Evolutionary conservation across 1,284 basidiomycete species (phyloP), one percentile per base, ranked within the genome.

Genomic region (Meripilus lineatus): DNA sequence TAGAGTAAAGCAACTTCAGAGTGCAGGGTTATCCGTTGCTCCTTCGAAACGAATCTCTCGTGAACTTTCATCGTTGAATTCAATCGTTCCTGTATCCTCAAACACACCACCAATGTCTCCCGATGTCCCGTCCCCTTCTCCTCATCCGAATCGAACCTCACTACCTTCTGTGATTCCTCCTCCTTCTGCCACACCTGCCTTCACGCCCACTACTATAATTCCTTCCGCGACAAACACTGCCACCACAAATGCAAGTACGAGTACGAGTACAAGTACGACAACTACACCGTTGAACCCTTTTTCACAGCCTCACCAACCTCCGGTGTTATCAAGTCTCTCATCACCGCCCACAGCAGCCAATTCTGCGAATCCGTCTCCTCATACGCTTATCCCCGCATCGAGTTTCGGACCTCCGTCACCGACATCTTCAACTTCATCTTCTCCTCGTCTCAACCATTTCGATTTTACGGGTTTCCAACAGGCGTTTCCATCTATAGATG

Each of bases 371-470:
- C 62, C 68, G 11, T 59, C 66, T 13, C 67, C 71, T 5, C 82
- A 82, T 53, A 72, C 75, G 3, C 68, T 86, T 30, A 80, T 88
- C 5, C 76, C 81, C 0, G 72, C 81, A 1, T 81, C 83, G 4
- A 75, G 74, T 20, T 65, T 89, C 18, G 84, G 83, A 3, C 82
- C 84, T 25, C 81, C 85, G 5, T 88, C 86, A 2, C 86, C 85
- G 2, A 68, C 75, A 5, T 81, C 82, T 8, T 81, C 68, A 5
- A 52, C 67, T 3, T 61, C 66, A 2, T 66, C 66, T 5, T 71
- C 68, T 0, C 67, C 69, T 0, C 62, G 57, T 18, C 52, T 54
- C 57, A 60, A 58, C 48, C 64, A 61, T 52, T 63, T 62, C 5
- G 67, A 55, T 32, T 45, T 80, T 8, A 63, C 72, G 3, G 78